phyloP scores from a whole-genome alignment of 306 rosid genomes.

The Potentilla sterilis region DNA sequence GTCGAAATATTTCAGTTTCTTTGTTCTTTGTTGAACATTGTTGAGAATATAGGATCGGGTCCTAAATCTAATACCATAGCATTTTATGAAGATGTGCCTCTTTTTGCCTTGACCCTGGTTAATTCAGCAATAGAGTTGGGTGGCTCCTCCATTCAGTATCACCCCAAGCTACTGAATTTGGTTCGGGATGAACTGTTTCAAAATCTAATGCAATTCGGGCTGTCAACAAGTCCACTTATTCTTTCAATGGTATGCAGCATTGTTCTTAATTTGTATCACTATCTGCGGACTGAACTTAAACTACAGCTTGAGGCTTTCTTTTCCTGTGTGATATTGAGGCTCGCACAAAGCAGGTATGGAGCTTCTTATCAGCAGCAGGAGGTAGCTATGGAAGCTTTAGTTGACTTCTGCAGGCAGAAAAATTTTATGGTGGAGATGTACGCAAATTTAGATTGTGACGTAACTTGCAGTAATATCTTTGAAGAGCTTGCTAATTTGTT shows the following conservation, averaged over 20 bases:
- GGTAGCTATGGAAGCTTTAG: slow-evolving; percentile 93
- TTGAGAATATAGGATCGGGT: slow-evolving; percentile 63
- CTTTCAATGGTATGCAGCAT: slow-evolving; percentile 85
- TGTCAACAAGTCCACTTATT: slow-evolving; percentile 74
- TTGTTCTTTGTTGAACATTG: slow-evolving; percentile 77
- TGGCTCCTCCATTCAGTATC: slow-evolving; percentile 78
- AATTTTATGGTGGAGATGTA: slow-evolving; percentile 95
- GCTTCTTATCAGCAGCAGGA: slow-evolving; percentile 94
- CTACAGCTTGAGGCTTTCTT: slow-evolving; percentile 92
- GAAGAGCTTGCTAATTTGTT: slow-evolving; percentile 88
- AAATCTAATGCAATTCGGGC: slow-evolving; percentile 45
- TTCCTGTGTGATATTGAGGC: slow-evolving; percentile 87
- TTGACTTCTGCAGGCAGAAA: slow-evolving; percentile 89
- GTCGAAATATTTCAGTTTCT: slow-evolving; percentile 88
- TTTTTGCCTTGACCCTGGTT: slow-evolving; percentile 84
- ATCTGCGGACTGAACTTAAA: slow-evolving; percentile 77
- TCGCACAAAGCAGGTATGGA: slow-evolving; percentile 82
- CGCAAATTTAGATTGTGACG: slow-evolving; percentile 89
- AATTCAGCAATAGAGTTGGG: slow-evolving; percentile 87
- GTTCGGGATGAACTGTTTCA: slow-evolving; percentile 52
- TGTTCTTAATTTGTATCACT: slow-evolving; percentile 83
- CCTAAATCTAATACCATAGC: slow-evolving; percentile 75
- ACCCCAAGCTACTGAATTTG: slow-evolving; percentile 48
- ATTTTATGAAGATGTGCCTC: slow-evolving; percentile 94
- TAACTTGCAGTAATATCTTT: slow-evolving; percentile 90